These are phyloP conservation scores for Porphyridium purpureum DNA, from an alignment of 23 red algal genomes.

Conservation along the genomic window DNA sequence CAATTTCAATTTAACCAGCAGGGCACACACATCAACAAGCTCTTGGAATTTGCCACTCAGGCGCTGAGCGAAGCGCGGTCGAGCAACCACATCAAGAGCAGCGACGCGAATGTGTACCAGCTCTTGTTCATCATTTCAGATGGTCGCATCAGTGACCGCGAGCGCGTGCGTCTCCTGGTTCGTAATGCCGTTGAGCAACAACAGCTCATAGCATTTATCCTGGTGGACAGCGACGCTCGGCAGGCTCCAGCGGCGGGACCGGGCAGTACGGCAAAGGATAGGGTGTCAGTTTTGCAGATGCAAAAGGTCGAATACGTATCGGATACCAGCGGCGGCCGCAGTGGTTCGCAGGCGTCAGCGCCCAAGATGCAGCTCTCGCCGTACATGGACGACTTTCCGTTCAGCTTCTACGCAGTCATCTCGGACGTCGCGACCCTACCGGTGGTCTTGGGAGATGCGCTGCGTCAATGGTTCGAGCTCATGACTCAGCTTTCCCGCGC, in stretches of 20 bases:
- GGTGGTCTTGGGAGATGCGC: conserved; percentile 37
- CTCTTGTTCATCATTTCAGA: conserved; percentile 86
- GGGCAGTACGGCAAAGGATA: not conserved
- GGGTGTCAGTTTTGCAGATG: conserved; percentile 40
- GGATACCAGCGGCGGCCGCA: not conserved
- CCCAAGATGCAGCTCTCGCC: conserved; percentile 36
- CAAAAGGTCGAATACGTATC: conserved; percentile 42
- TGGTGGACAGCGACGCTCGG: conserved; percentile 18
- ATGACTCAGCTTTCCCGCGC: no score
- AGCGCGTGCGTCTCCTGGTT: conserved; percentile 38
- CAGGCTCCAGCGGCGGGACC: not conserved
- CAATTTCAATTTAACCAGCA: conserved; percentile 57
- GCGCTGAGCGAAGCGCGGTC: conserved; percentile 11
- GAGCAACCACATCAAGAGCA: not conserved
- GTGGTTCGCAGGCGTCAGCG: not conserved
- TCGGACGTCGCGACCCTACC: conserved; percentile 55
- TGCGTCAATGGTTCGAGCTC: conserved; percentile 83
- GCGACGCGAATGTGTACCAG: conserved; percentile 21
- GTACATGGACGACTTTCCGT: conserved; percentile 95
- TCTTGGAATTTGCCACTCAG: conserved; percentile 30
- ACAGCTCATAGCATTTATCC: conserved; percentile 66
- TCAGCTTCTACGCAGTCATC: conserved; percentile 81
- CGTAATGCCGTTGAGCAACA: conserved; percentile 26
- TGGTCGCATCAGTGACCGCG: conserved; percentile 62
- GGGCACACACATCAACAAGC: conserved; percentile 41